These are phyloP conservation scores for Didymella glomerata DNA, from an alignment of 2,329 filamentous ascomycete genomes.

Conservation along the genomic window DNA sequence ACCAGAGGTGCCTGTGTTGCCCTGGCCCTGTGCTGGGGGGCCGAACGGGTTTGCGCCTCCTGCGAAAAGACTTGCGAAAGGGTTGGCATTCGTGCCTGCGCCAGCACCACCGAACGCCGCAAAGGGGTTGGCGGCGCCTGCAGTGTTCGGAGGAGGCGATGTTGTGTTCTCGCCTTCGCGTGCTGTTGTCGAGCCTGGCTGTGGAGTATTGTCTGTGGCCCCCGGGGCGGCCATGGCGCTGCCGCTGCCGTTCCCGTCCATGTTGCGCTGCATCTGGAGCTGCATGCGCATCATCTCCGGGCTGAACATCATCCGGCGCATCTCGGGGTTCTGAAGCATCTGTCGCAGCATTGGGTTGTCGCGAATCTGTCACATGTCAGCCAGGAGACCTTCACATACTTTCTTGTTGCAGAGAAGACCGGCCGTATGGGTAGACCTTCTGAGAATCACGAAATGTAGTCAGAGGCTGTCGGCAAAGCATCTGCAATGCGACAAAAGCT, in stretches of 20 bases:
- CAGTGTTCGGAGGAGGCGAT: constrained; percentile 44
- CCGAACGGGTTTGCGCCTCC: constrained; percentile 48
- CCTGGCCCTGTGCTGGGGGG: constrained; percentile 37
- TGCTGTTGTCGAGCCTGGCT: constrained; percentile 49
- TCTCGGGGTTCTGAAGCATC: constrained; percentile 86
- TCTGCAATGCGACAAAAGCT: too few species aligned
- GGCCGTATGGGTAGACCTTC: too few species aligned
- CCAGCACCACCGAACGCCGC: constrained; percentile 50
- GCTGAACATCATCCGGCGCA: constrained; percentile 92
- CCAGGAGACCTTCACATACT: neutral
- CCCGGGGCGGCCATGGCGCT: constrained; percentile 82
- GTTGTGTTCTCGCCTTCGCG: constrained; percentile 24
- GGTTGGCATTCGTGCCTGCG: constrained; percentile 58
- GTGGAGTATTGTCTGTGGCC: constrained; percentile 82
- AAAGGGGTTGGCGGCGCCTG: constrained; percentile 58
- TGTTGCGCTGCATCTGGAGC: constrained; percentile 77
- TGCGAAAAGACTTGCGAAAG: constrained; percentile 68
- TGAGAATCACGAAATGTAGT: too few species aligned
- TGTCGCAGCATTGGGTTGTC: constrained; percentile 88
- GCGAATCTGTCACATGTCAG: constrained; percentile 65
- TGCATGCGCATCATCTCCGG: constrained; percentile 84
- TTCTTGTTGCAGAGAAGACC: too few species aligned
- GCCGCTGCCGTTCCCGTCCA: constrained; percentile 61
- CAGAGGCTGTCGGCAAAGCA: too few species aligned
- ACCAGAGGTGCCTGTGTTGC: constrained; percentile 33